phyloP scores from a whole-genome alignment of 345 rosid genomes.

The Brassica nigra region DNA sequence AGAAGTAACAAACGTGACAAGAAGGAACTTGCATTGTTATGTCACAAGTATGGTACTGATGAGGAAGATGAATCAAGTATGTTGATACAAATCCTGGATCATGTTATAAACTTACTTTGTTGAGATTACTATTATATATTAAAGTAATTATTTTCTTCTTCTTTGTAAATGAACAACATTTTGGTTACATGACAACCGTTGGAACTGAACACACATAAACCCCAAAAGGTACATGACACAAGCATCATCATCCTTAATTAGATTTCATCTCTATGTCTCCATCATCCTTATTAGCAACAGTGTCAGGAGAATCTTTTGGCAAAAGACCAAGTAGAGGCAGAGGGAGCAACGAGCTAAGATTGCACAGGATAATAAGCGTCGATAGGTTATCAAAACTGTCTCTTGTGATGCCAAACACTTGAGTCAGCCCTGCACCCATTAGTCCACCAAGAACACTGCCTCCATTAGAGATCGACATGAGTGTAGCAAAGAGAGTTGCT shows the following conservation, averaged over 20 bases:
- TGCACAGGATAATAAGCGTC: constrained; percentile 74
- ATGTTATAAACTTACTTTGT: neutral
- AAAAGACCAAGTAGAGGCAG: constrained; percentile 89
- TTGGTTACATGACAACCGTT: constrained; percentile 4
- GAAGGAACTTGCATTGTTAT: constrained; percentile 12
- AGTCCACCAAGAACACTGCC: constrained; percentile 92
- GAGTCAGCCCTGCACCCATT: constrained; percentile 85
- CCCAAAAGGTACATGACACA: neutral
- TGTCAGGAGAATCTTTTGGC: constrained; percentile 54
- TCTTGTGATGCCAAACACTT: constrained; percentile 75
- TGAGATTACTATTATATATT: neutral
- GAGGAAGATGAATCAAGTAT: constrained; percentile 16
- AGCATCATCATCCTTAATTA: constrained; percentile 44
- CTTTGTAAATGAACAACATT: constrained; percentile 1
- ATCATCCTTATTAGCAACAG: constrained; percentile 41
- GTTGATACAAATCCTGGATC: neutral
- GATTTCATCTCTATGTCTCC: constrained; percentile 81
- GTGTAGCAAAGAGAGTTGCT: constrained; percentile 94
- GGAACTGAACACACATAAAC: neutral
- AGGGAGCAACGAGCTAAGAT: constrained; percentile 94
- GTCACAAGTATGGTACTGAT: constrained; percentile 8
- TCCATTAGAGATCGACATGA: constrained; percentile 92
- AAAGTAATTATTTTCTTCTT: neutral
- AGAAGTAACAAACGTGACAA: neutral
- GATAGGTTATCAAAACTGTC: constrained; percentile 75